A percentile compares a stretch with the other conserved stretches of the same genome.
These are phyloP conservation scores for Allium sativum DNA, from an alignment of 106 monocot genomes.

Conservation along the genomic window DNA sequence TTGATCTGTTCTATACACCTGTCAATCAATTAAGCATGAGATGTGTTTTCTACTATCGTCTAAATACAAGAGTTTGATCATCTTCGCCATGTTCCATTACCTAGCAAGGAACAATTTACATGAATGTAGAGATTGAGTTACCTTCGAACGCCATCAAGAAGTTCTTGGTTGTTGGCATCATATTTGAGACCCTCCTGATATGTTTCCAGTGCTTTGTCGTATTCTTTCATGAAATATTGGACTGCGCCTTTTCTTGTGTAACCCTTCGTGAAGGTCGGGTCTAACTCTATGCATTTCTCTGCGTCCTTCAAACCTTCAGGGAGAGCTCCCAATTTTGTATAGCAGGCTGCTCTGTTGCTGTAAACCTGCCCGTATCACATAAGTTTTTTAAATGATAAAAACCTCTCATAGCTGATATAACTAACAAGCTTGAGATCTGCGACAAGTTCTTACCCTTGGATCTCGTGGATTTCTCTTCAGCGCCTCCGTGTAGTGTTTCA, in stretches of 20 bases:
- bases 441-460: slow-evolving; percentile 24
- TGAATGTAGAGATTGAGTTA: slow-evolving; percentile 6
- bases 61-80: no score
- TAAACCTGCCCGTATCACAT: slow-evolving; percentile 31
- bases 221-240: slow-evolving; percentile 96
- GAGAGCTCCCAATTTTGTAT: slow-evolving; percentile 80
- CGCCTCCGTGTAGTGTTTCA: slow-evolving; percentile 89
- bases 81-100: not conserved
- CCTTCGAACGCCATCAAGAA: slow-evolving; percentile 79
- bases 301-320: slow-evolving; percentile 95
- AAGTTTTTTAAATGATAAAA: not conserved
- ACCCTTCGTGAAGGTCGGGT: slow-evolving; percentile 79
- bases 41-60: no score
- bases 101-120: not conserved
- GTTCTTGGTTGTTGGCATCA: slow-evolving; percentile 70
- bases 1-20: slow-evolving; percentile 70
- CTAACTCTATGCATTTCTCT: slow-evolving; percentile 95
- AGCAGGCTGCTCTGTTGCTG: slow-evolving; percentile 96
- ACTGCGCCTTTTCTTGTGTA: slow-evolving; percentile 89
- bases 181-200: slow-evolving; percentile 87
- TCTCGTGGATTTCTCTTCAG: slow-evolving; percentile 83
- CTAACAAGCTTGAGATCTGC: not conserved
- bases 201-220: slow-evolving; percentile 83
- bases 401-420: not conserved
- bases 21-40: not conserved